These are phyloP conservation scores for Metschnikowia peoriensis DNA, from an alignment of 805 yeast genomes.

Conservation along the genomic window DNA sequence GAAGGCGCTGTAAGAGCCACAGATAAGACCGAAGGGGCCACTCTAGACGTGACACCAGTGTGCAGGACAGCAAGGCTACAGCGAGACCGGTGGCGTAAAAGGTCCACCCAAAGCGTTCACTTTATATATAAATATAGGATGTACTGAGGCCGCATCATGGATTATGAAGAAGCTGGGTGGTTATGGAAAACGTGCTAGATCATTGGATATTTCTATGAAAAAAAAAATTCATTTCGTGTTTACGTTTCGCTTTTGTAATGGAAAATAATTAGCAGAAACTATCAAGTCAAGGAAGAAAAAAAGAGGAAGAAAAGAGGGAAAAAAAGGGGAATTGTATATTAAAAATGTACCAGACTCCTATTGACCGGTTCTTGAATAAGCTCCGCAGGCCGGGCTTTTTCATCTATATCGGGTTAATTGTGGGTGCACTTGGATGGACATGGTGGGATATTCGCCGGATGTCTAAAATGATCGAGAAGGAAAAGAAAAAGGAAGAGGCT, in stretches of 20 bases:
- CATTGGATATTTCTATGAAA: too few species aligned
- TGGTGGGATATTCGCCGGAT: conserved; percentile 19
- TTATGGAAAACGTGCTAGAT: too few species aligned
- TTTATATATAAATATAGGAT: not conserved
- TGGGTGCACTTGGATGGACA: conserved; percentile 23
- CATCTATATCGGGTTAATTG: conserved; percentile 31
- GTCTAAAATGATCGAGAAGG: conserved; percentile 14
- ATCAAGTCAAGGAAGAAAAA: too few species aligned
- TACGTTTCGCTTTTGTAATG: too few species aligned
- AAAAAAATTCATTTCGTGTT: too few species aligned
- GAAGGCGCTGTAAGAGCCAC: not conserved
- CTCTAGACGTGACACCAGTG: not conserved
- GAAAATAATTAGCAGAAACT: not conserved
- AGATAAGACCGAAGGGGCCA: not conserved
- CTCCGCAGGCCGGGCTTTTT: conserved; percentile 36
- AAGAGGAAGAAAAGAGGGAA: too few species aligned
- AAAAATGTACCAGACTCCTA: conserved; percentile 21
- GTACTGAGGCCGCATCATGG: not conserved
- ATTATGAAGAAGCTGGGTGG: too few species aligned
- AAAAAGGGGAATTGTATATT: too few species aligned
- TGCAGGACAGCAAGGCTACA: conserved; percentile 9
- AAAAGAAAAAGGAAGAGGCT: conserved; percentile 7
- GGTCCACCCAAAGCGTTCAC: not conserved
- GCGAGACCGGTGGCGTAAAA: not conserved
- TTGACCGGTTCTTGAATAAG: conserved; percentile 30